A percentile compares a stretch with the other conserved stretches of the same genome.
These are phyloP conservation scores for Sanghuangporus sanghuang DNA, from an alignment of 1,284 basidiomycete species.

Conservation along the genomic window DNA sequence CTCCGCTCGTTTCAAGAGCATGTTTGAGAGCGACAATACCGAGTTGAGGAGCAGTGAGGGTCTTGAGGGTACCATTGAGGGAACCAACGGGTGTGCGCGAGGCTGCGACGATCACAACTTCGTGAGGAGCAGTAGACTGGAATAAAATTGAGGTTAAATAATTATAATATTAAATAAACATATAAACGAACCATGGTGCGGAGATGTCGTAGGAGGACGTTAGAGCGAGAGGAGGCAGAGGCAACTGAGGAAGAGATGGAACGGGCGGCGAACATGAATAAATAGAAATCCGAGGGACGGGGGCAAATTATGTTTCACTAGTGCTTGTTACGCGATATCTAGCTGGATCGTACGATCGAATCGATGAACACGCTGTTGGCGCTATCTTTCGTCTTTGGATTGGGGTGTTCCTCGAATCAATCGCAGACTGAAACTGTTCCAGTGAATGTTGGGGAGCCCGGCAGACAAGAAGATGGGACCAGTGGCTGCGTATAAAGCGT, in stretches of 20 bases:
- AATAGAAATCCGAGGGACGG: conserved; percentile 17
- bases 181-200: conserved; percentile 32
- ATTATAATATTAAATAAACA: background rate
- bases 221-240: conserved; percentile 34
- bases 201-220: conserved; percentile 31
- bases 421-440: background rate
- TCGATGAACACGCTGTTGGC: conserved; percentile 8
- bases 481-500: conserved; percentile 1
- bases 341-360: conserved; percentile 27
- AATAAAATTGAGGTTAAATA: conserved; percentile 15
- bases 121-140: conserved; percentile 44
- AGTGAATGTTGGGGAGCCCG: background rate
- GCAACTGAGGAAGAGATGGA: conserved; percentile 32
- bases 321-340: conserved; percentile 17
- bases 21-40: conserved; percentile 88
- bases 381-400: background rate
- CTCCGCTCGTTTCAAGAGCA: conserved; percentile 75
- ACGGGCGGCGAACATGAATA: conserved; percentile 28
- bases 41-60: conserved; percentile 87
- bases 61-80: conserved; percentile 86
- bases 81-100: conserved; percentile 94
- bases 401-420: background rate
- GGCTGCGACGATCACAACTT: conserved; percentile 94
- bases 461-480: background rate
- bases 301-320: conserved; percentile 10